Evolutionary conservation across 208 protist genomes (phyloP).

Genomic region (Trypanosoma caninum): DNA sequence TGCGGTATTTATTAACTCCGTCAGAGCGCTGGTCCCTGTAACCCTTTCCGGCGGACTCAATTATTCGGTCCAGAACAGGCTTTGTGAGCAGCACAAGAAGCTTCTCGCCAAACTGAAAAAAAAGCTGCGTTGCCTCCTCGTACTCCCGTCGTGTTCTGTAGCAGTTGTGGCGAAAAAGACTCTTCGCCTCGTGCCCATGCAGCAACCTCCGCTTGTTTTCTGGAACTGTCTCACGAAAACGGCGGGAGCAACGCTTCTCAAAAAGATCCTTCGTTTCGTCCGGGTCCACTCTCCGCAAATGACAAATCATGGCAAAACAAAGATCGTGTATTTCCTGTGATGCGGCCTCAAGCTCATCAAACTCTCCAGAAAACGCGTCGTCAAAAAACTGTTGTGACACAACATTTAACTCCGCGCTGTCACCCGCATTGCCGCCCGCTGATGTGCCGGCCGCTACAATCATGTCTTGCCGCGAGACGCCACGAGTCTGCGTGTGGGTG

Average conservation of each 20-base stretch:
- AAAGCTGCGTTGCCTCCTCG: conserved; percentile 56
- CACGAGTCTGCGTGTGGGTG: not conserved
- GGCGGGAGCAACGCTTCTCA: conserved; percentile 53
- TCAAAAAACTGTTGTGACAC: conserved; percentile 7
- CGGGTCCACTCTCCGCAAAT: conserved; percentile 66
- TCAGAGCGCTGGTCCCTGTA: conserved; percentile 57
- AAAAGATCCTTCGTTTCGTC: conserved; percentile 56
- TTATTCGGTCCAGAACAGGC: conserved; percentile 68
- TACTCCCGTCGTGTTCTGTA: conserved; percentile 61
- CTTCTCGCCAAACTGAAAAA: conserved; percentile 77
- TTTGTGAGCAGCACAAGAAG: conserved; percentile 71
- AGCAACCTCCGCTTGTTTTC: conserved; percentile 67
- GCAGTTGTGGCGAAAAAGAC: conserved; percentile 44
- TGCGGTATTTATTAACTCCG: conserved; percentile 54
- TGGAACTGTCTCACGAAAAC: conserved; percentile 76
- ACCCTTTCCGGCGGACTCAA: conserved; percentile 70
- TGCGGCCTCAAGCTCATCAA: conserved; percentile 88
- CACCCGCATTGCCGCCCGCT: not conserved
- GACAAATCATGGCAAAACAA: conserved; percentile 77
- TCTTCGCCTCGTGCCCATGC: conserved; percentile 53
- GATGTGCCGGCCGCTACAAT: not conserved
- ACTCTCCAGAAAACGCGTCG: conserved; percentile 40
- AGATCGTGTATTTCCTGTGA: conserved; percentile 90
- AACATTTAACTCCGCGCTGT: not conserved
- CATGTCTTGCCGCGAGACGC: not conserved